Conservation (phyloP, 805 yeast genomes). For the Saturnispora galanensis region DNA sequence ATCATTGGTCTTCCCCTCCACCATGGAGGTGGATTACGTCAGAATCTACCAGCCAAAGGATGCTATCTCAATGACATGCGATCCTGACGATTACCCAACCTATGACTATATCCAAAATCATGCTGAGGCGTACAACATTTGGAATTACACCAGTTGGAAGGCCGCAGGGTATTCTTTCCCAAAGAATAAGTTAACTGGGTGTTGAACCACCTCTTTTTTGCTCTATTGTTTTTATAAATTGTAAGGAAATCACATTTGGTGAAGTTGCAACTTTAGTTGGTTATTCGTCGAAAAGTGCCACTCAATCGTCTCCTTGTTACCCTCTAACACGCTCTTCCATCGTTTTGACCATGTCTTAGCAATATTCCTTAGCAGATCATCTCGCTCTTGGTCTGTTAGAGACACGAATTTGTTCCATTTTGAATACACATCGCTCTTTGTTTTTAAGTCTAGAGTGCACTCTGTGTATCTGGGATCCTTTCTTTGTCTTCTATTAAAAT, state of each 20-base stretch:
- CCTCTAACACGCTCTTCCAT: background rate
- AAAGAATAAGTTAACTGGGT: conserved; percentile 46
- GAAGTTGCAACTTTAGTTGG: too few species aligned
- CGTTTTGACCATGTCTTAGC: background rate
- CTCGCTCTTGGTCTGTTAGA: background rate
- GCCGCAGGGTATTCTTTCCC: conserved; percentile 67
- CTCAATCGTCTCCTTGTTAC: background rate
- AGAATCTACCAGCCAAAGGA: conserved; percentile 83
- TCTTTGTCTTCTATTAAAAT: conserved; percentile 3
- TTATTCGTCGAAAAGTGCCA: background rate
- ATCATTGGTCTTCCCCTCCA: conserved; percentile 64
- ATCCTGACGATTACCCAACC: conserved; percentile 81
- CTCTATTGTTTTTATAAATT: background rate
- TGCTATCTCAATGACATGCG: conserved; percentile 60
- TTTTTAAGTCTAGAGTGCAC: background rate
- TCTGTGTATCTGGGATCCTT: background rate
- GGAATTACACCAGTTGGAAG: conserved; percentile 67
- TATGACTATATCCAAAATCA: conserved; percentile 70
- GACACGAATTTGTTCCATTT: conserved; percentile 1
- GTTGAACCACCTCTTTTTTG: conserved; percentile 19
- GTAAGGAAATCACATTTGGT: background rate
- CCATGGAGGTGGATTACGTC: conserved; percentile 73
- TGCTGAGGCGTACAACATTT: conserved; percentile 53
- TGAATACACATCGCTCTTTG: background rate
- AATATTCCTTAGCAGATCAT: background rate